Evolutionary conservation across 495 filamentous ascomycete genomes (phyloP).

Genomic region (Cercophora samala): DNA sequence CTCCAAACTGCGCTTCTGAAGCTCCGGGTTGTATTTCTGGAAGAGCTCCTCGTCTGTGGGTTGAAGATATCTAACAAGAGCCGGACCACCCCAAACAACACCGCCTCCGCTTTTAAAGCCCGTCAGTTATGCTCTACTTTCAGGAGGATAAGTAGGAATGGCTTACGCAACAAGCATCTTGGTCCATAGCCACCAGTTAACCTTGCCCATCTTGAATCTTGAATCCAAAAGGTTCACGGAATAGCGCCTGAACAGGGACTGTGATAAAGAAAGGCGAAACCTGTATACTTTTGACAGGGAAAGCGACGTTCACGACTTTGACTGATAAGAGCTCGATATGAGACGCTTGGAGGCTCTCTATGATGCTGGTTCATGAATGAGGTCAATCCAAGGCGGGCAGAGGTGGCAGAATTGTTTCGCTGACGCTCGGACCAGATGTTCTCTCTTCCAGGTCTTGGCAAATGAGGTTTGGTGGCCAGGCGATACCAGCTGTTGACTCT

Average conservation of each 20-base stretch:
- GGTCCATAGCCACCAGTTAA: slow-evolving; percentile 40
- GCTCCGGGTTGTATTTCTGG: slow-evolving; percentile 86
- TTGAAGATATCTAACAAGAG: slow-evolving; percentile 71
- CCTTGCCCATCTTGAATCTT: slow-evolving; percentile 27
- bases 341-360: slow-evolving; percentile 12
- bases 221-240: not conserved
- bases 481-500: not conserved
- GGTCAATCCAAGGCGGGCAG: slow-evolving; percentile 22
- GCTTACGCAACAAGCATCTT: slow-evolving; percentile 35
- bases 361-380: slow-evolving; percentile 6
- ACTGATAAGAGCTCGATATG: slow-evolving; percentile 1
- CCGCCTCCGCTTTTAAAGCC: slow-evolving; percentile 55
- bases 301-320: not conserved
- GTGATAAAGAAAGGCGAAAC: not conserved
- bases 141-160: not conserved
- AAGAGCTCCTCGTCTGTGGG: slow-evolving; percentile 92
- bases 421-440: slow-evolving; percentile 9
- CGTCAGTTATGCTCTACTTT: slow-evolving; percentile 7
- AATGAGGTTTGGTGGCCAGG: not conserved
- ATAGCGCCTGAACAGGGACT: not conserved
- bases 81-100: slow-evolving; percentile 78
- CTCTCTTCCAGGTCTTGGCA: slow-evolving; percentile 1
- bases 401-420: slow-evolving; percentile 14
- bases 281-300: not conserved
- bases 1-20: slow-evolving; percentile 78